phyloP scores from a whole-genome alignment of 768 basidiomycete species.

The Leucocoprinus birnbaumii region DNA sequence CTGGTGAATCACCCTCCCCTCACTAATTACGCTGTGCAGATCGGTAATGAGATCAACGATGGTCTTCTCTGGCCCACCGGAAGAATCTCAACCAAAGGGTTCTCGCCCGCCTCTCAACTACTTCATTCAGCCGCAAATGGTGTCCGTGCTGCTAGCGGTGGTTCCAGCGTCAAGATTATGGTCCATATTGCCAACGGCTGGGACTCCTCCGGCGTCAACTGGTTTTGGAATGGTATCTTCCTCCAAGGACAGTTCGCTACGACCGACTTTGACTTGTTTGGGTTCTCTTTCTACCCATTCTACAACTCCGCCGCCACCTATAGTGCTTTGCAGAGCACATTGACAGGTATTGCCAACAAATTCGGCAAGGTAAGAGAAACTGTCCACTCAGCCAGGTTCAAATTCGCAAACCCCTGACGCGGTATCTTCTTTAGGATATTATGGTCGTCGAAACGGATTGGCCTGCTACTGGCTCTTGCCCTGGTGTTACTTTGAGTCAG shows the following conservation, averaged over 20 bases:
- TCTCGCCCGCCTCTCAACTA: conserved; percentile 51
- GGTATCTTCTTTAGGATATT: conserved; percentile 31
- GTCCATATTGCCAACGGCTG: conserved; percentile 66
- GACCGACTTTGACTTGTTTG: conserved; percentile 53
- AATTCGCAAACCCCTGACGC: neutral
- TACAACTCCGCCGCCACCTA: conserved; percentile 57
- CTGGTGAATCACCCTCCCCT: neutral
- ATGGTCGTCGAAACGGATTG: conserved; percentile 68
- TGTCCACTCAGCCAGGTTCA: neutral
- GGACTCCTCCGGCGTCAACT: conserved; percentile 40
- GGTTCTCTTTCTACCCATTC: conserved; percentile 67
- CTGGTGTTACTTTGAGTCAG: conserved; percentile 42
- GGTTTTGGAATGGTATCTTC: conserved; percentile 52
- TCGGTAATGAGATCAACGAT: conserved; percentile 67
- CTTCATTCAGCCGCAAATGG: conserved; percentile 58
- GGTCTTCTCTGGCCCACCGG: conserved; percentile 64
- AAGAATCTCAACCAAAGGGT: conserved; percentile 48
- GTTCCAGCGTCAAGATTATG: conserved; percentile 44
- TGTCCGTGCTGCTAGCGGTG: conserved; percentile 40
- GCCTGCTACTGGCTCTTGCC: conserved; percentile 42
- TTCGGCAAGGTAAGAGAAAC: conserved; percentile 43
- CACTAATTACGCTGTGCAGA: conserved; percentile 23
- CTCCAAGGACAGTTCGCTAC: conserved; percentile 46
- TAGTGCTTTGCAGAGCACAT: conserved; percentile 43
- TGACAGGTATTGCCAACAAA: conserved; percentile 46